Evolutionary conservation across 257 asterid genomes (phyloP).

Genomic region (Solanum phureja): DNA sequence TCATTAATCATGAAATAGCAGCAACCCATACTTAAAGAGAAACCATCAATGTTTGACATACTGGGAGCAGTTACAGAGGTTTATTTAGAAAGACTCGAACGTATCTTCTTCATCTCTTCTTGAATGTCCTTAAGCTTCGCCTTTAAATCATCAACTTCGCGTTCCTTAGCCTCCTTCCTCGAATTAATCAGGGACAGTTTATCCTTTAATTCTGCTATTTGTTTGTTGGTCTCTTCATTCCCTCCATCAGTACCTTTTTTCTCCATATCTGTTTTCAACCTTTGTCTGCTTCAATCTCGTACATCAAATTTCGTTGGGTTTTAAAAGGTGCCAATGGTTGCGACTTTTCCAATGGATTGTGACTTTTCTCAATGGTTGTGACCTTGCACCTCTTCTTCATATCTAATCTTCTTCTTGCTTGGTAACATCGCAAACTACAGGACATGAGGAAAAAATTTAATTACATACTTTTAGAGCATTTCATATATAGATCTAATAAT

Average conservation of each 20-base stretch:
- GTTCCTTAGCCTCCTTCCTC: constrained; percentile 22
- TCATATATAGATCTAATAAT: neutral
- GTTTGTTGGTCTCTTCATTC: constrained; percentile 22
- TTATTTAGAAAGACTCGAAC: constrained; percentile 4
- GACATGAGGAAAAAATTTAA: neutral
- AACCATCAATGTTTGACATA: neutral
- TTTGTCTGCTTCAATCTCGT: constrained; percentile 23
- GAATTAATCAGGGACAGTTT: constrained; percentile 17
- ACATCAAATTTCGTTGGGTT: constrained; percentile 25
- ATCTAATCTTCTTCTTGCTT: neutral
- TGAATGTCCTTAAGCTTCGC: constrained; percentile 16
- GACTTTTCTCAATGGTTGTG: neutral
- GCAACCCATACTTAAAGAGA: neutral
- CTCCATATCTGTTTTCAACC: constrained; percentile 16
- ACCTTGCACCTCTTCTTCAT: neutral
- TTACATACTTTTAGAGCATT: neutral
- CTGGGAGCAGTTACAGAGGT: neutral
- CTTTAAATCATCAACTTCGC: constrained; percentile 21
- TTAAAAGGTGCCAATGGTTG: neutral
- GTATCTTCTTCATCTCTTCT: constrained; percentile 8
- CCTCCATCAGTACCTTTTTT: constrained; percentile 24
- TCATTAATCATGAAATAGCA: neutral
- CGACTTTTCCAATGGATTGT: neutral
- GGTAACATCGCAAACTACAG: neutral
- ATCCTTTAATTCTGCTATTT: constrained; percentile 30